Evolutionary conservation across 805 yeast genomes (phyloP), one percentile per base, ranked within the genome.

Genomic region (Starmerella apis): DNA sequence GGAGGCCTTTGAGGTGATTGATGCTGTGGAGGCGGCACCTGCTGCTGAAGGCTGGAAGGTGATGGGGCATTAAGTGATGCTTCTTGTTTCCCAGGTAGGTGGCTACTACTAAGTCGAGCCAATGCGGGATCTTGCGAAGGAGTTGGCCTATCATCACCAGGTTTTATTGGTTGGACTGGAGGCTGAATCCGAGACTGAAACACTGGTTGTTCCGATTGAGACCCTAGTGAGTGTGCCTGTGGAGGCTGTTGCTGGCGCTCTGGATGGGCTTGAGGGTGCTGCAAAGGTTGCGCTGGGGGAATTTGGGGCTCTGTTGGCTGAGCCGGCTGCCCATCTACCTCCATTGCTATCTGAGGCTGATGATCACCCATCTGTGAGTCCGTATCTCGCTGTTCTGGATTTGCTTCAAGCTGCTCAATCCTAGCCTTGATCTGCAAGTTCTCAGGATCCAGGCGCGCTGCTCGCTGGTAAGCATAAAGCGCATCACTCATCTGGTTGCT

Each of bases 401-500:
- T 55, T 80, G 77, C n/a, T 44, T 70, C 62, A 62, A 92, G 73
- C 59, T 87, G 94, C 57, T 87, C 92, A 59, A 92, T 75, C 59
- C 98, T 78, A 43, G 90, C 88, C 70, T 86, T 87, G 62, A 92
- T 92, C 66, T 88, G 96, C 46, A 92, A 86, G 64, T 92, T 90
- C 56, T 79, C 83, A 37, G 97, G 96, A 63, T 92, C 97, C 58
- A 92, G 77, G 47, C 94, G 79, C 31, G 94, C 95, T 4, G 98
- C 98, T 56, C 94, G 92, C 61, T 85, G 85, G 65, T 92, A 92
- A 2, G 98, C 98, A 68, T 92, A 97, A 56, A 92, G 71, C 1
- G 98, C 98, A 65, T 92, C 98, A 53, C 81, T 77, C 52, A 87
- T 76, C 69, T 92, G 98, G 69, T 90, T 88, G 68, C 88, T 92